Evolutionary conservation across 768 basidiomycete genomes (phyloP), one percentile per base, ranked within the genome.

Genomic region (Psilocybe cyanescens): DNA sequence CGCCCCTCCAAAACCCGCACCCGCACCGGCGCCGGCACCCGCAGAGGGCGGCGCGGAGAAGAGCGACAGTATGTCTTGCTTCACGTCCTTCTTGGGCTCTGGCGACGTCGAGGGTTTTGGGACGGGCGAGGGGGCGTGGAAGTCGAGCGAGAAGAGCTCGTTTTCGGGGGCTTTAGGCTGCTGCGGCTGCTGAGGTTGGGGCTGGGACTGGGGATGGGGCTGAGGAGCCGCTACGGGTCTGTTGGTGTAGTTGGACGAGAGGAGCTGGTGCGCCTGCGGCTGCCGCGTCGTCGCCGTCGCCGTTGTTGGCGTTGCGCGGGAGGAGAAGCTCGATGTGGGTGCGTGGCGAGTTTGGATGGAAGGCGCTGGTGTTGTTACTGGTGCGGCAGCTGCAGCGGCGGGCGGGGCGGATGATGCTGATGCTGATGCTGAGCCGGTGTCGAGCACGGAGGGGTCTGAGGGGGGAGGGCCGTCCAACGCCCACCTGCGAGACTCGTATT

Each of bases 401-500:
- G 70, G 67, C 5, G 75, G 61, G 4, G 74, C 66, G 33, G 70
- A 51, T 47, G 67, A 58, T 14, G 68, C 60, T 1, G 73, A 55
- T 5, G 73, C 70, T 19, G 14, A 70, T 77, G 37, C 74, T 76
- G 8, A 70, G 24, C 24, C 77, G 39, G 74, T 76, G 8, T 94
- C 95, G 12, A 98, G 81, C 0, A 85, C 76, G 16, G 90, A 87
- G 2, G 96, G 97, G 74, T 98, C 92, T 0, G 76, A 70, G 0
- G 97, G 97, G 0, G 83, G 86, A 12, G 92, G 90, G 0, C 92
- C 95, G n/a, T 96, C 92, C 75, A 90, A 78, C 2, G 96, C 97
- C 97, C 97, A 99, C 59, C 97, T 82, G 28, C 84, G 83, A 2
- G 91, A 87, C 75, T 99, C 97, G 73, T 99, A 99, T 74, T 99